These are phyloP conservation scores for Musa balbisiana DNA, from an alignment of 202 grass and related monocot species.

Conservation along the genomic window DNA sequence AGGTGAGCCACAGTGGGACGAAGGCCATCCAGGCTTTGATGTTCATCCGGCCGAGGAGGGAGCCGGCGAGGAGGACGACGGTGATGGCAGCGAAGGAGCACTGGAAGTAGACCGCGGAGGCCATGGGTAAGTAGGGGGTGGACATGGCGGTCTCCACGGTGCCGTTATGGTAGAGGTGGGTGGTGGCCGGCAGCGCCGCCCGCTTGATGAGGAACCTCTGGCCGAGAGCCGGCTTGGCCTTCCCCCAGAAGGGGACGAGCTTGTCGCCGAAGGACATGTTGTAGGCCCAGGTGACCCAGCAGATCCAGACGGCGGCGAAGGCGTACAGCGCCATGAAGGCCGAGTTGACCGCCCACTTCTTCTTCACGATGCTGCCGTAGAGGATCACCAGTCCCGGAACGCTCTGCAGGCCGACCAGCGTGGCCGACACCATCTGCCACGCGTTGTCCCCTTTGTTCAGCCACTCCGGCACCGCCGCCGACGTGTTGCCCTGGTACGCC, in stretches of 20 bases:
- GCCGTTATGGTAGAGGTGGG: slow-evolving; percentile 21
- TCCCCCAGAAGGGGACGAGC: slow-evolving; percentile 73
- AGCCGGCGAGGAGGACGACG: slow-evolving; percentile 54
- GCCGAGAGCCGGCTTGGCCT: slow-evolving; percentile 36
- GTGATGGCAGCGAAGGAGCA: slow-evolving; percentile 65
- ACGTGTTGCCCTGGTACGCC: slow-evolving; percentile 38
- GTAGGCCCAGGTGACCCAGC: slow-evolving; percentile 66
- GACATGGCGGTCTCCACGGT: slow-evolving; percentile 17
- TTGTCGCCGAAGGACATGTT: slow-evolving; percentile 62
- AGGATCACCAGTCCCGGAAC: slow-evolving; percentile 64
- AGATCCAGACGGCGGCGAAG: slow-evolving; percentile 64
- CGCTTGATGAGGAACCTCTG: slow-evolving; percentile 41
- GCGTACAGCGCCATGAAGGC: slow-evolving; percentile 80
- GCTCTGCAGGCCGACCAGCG: slow-evolving; percentile 56
- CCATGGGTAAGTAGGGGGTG: slow-evolving; percentile 36
- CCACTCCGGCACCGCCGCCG: slow-evolving; percentile 32
- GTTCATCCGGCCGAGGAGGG: slow-evolving; percentile 61
- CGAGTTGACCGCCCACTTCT: slow-evolving; percentile 82
- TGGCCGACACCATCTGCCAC: slow-evolving; percentile 63
- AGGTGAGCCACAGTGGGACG: slow-evolving; percentile 72
- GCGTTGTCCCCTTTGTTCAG: slow-evolving; percentile 75
- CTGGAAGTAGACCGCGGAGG: slow-evolving; percentile 80
- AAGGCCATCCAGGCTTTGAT: slow-evolving; percentile 79
- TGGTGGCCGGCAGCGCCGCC: slow-evolving; percentile 39
- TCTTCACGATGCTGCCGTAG: slow-evolving; percentile 82